Percentiles rank a stretch among this genome's conserved stretches.
Conservation (phyloP, 768 basidiomycete genomes). For the Xerocomellus chrysenteron region DNA sequence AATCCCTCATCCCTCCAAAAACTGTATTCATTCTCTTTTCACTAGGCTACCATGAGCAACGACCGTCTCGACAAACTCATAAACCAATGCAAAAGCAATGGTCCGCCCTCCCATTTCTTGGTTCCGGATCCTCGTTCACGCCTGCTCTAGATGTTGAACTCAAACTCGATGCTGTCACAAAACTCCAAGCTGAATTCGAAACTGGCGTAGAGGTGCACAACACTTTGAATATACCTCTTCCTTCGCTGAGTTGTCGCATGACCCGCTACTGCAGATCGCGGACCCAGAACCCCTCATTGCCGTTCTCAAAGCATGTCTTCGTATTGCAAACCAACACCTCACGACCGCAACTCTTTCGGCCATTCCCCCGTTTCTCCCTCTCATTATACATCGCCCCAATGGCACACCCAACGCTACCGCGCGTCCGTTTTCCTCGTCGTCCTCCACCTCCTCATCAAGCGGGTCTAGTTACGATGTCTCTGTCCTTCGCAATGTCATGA, state of each 20-base stretch:
- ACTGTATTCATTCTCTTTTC: slow-evolving; percentile 13
- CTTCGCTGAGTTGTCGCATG: slow-evolving; percentile 13
- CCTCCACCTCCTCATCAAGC: slow-evolving; percentile 47
- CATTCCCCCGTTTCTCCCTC: slow-evolving; percentile 63
- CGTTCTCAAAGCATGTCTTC: slow-evolving; percentile 70
- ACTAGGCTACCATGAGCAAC: slow-evolving; percentile 48
- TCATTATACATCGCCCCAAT: slow-evolving; percentile 49
- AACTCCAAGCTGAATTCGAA: slow-evolving; percentile 76
- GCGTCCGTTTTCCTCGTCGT: slow-evolving; percentile 50
- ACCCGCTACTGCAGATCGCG: slow-evolving; percentile 49
- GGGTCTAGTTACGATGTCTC: slow-evolving; percentile 49
- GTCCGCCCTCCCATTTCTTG: slow-evolving; percentile 36
- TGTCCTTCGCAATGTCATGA: slow-evolving; percentile 65
- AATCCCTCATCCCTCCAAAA: slow-evolving; percentile 7
- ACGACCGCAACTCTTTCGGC: slow-evolving; percentile 73
- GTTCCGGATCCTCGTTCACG: slow-evolving; percentile 7
- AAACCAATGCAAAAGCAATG: slow-evolving; percentile 63
- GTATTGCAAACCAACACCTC: slow-evolving; percentile 80
- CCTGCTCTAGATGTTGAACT: slow-evolving; percentile 65
- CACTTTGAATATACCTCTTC: slow-evolving; percentile 5
- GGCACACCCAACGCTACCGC: slow-evolving; percentile 24
- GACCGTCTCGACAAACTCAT: slow-evolving; percentile 59
- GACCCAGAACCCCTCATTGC: slow-evolving; percentile 71
- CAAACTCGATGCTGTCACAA: slow-evolving; percentile 77
- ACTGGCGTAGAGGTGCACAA: slow-evolving; percentile 60